Evolutionary conservation across 805 yeast genomes (phyloP).

Genomic region (Ogataea paraovalis): DNA sequence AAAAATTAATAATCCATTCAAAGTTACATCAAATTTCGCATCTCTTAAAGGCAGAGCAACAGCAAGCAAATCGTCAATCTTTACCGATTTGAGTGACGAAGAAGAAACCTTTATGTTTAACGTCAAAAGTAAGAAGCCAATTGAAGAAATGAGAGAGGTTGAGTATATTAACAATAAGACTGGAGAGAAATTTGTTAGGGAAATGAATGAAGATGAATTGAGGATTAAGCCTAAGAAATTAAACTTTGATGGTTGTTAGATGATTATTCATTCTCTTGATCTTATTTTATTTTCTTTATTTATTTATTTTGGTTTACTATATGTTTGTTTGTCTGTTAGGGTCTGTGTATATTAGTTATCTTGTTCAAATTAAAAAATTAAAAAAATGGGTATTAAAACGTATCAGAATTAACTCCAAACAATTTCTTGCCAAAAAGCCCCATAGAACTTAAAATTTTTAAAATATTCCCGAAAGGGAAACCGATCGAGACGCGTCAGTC

Average conservation of each 20-base stretch:
- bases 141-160: constrained; percentile 8
- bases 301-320: no score
- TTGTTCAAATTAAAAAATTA: background rate
- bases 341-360: background rate
- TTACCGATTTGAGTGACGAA: background rate
- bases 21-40: background rate
- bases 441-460: no score
- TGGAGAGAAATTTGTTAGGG: constrained; percentile 30
- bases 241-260: constrained; percentile 25
- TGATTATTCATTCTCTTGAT: background rate
- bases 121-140: background rate
- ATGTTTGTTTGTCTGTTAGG: background rate
- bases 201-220: constrained; percentile 31
- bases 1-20: constrained; percentile 24
- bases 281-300: background rate
- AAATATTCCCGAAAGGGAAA: background rate
- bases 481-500: background rate
- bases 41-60: background rate
- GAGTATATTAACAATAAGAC: constrained; percentile 26
- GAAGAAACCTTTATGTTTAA: background rate
- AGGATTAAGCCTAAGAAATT: constrained; percentile 37
- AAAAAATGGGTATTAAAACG: no score
- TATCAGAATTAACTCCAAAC: no score
- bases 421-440: no score
- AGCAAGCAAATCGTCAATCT: background rate